Conservation (phyloP, 2,329 filamentous ascomycete genomes). For the Sporothrix pseudoabietina region DNA sequence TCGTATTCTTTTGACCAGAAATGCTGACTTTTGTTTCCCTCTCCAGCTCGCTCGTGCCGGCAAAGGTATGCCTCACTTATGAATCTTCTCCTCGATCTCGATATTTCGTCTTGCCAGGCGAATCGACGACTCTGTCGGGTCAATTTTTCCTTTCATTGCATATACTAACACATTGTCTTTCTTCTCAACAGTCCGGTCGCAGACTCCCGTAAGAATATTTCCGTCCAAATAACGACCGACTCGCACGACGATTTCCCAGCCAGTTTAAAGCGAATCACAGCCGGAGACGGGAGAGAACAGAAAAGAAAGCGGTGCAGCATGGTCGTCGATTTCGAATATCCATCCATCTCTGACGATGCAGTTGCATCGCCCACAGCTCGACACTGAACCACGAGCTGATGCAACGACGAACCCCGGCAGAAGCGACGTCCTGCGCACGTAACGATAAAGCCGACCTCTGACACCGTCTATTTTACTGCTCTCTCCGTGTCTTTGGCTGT, state of each 20-base stretch:
- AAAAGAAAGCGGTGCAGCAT: not conserved
- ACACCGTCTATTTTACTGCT: not conserved
- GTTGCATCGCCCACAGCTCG: not conserved
- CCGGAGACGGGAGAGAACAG: not conserved
- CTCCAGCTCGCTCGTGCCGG: constrained; percentile 50
- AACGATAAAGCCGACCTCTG: not conserved
- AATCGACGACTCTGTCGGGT: not conserved
- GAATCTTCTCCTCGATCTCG: constrained; percentile 70
- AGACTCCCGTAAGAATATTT: constrained; percentile 35
- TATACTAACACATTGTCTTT: constrained; percentile 20
- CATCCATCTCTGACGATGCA: not conserved
- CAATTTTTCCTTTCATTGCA: not conserved
- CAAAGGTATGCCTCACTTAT: constrained; percentile 85
- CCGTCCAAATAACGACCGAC: not conserved
- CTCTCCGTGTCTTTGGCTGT: not conserved
- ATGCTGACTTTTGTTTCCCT: constrained; percentile 27
- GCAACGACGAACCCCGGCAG: not conserved
- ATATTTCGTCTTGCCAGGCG: not conserved
- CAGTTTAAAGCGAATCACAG: not conserved
- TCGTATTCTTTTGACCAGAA: not conserved
- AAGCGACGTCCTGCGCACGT: not conserved
- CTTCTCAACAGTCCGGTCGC: constrained; percentile 34
- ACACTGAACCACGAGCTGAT: not conserved
- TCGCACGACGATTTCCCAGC: not conserved
- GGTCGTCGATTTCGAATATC: not conserved